Evolutionary conservation across 108 stramenopile species (phyloP), one percentile per base, ranked within the genome.

Genomic region (Cylindrotheca fusiformis): DNA sequence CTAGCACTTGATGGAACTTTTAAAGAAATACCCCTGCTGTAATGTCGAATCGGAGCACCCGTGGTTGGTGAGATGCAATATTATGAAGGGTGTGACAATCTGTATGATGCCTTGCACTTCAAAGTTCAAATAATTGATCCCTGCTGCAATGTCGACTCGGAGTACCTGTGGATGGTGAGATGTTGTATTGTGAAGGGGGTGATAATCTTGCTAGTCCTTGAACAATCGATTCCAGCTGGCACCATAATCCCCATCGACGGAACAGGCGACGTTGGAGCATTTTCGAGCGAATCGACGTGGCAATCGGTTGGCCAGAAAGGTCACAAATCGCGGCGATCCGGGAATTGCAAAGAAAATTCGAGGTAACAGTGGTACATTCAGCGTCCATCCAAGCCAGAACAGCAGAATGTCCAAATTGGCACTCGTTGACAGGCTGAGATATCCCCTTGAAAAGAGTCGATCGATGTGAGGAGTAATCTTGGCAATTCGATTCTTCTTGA

Each of bases 381-480:
- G 56, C 1, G 82, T 76, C 88, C 88, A 89, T 0, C 85, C 84
- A 49, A 89, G 80, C 57, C 74, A 89, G 52, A 74, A 89, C n/a
- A 89, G 46, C 58, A 89, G 64, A 6, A 89, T 76, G 50, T 90
- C 88, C 71, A 84, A 75, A 65, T 90, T 84, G 24, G 81, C 85
- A 36, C 72, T 75, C 24, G 83, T 79, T 22, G 68, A 65, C 53
- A 86, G 71, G 70, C 77, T 79, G 2, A 46, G 57, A 55, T 86
- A 86, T 49, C 85, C 85, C 49, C 77, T 68, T 22, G 81, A 65
- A 69, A 82, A 86, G 0, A 86, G 58, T 22, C 66, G 65, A 36
- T 77, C 80, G 17, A 85, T 75, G 55, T 78, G 71, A 36, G 85
- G 85, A 54, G 76, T 71, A 4, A 86, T 67, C 58, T 80, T 81